Percentiles rank a stretch among this genome's conserved stretches.
Conservation (phyloP, 306 rosid genomes). For the Sphenostylis stenocarpa region DNA sequence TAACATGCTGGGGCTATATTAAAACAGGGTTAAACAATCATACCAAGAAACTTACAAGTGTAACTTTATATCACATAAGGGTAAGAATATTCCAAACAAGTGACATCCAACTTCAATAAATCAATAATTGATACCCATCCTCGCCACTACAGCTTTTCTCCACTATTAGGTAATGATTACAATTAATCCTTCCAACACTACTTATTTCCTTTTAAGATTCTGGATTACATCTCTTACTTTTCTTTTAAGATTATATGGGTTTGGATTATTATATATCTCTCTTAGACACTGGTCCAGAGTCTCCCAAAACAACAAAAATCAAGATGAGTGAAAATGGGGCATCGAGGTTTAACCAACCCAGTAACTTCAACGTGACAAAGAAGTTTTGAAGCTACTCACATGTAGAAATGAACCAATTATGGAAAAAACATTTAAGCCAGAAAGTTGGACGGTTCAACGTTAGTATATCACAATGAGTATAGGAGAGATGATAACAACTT, state of each 20-base stretch:
- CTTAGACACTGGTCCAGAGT: constrained; percentile 21
- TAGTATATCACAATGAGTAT: not conserved
- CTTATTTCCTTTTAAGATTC: constrained; percentile 24
- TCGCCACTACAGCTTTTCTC: constrained; percentile 47
- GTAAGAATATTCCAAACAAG: constrained; percentile 40
- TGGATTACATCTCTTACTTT: constrained; percentile 27
- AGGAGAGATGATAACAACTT: too few species aligned
- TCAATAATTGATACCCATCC: constrained; percentile 29
- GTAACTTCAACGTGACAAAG: not conserved
- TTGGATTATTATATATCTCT: constrained; percentile 32
- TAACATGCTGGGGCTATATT: constrained; percentile 18
- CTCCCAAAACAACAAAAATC: constrained; percentile 1
- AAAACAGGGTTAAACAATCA: constrained; percentile 28
- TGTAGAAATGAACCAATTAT: not conserved
- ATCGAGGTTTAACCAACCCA: not conserved
- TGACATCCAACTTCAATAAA: constrained; percentile 37
- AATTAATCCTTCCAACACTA: constrained; percentile 38
- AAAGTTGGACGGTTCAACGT: too few species aligned
- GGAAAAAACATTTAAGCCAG: not conserved
- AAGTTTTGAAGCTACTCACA: not conserved
- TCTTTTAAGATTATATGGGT: constrained; percentile 12
- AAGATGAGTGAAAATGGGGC: not conserved
- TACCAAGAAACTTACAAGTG: constrained; percentile 7
- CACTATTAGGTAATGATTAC: constrained; percentile 51
- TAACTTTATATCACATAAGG: constrained; percentile 38